A percentile compares a stretch with the other conserved stretches of the same genome.
Conservation (phyloP, 2,329 filamentous ascomycete genomes). For the Talaromyces pinophilus region DNA sequence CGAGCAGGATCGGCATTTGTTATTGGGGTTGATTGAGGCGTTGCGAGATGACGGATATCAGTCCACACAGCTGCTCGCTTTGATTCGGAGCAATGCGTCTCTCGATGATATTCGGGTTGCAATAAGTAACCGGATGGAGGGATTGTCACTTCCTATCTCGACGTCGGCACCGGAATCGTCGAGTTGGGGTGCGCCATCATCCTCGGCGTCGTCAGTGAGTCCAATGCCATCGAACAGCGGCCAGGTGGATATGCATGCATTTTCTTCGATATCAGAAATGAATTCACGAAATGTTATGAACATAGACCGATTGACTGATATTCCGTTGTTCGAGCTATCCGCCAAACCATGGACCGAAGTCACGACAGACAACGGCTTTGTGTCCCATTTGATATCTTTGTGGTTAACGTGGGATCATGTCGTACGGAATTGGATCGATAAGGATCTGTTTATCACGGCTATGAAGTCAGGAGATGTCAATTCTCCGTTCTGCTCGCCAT, state of each 20-base stretch:
- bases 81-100: slow-evolving; percentile 31
- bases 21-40: slow-evolving; percentile 18
- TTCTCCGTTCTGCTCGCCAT: slow-evolving; percentile 36
- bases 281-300: slow-evolving; percentile 21
- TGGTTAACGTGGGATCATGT: slow-evolving; percentile 38
- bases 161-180: slow-evolving; percentile 22
- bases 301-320: slow-evolving; percentile 24
- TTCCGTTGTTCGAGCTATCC: slow-evolving; percentile 25
- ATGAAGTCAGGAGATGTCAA: slow-evolving; percentile 32
- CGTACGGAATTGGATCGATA: slow-evolving; percentile 35
- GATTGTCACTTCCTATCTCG: slow-evolving; percentile 18
- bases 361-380: slow-evolving; percentile 33
- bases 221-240: not conserved
- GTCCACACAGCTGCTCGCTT: slow-evolving; percentile 26
- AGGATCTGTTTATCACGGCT: slow-evolving; percentile 33
- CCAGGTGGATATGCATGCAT: not conserved
- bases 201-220: not conserved
- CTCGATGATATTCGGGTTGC: slow-evolving; percentile 28
- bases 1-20: slow-evolving; percentile 21
- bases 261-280: not conserved
- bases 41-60: slow-evolving; percentile 22
- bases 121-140: slow-evolving; percentile 19
- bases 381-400: slow-evolving; percentile 38
- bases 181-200: slow-evolving; percentile 17
- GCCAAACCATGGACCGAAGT: slow-evolving; percentile 37